Evolutionary conservation across 371 early-diverging fungal species (phyloP).

Genomic region (Syncephalastrum racemosum): DNA sequence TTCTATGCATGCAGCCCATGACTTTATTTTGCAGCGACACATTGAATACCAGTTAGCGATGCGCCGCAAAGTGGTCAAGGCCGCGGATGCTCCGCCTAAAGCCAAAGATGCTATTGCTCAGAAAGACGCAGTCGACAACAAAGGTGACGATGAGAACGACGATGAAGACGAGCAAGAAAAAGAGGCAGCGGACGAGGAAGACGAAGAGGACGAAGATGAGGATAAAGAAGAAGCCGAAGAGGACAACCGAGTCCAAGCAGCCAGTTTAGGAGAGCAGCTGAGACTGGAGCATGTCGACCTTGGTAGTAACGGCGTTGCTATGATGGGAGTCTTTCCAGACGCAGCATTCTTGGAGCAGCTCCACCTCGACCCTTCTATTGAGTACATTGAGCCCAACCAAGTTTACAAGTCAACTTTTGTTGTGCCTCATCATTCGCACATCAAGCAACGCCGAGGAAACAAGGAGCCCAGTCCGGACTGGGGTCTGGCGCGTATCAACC

Average conservation of each 20-base stretch:
- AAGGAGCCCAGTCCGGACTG: conserved; percentile 14
- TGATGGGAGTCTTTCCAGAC: conserved; percentile 18
- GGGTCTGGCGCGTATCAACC: conserved; percentile 20
- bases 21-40: conserved; percentile 9
- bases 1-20: conserved; percentile 5
- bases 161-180: conserved; percentile 6
- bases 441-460: not conserved
- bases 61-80: not conserved
- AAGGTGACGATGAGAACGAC: conserved; percentile 3
- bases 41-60: not conserved
- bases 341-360: conserved; percentile 14
- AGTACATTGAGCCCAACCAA: conserved; percentile 23
- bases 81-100: too few relatives aligned
- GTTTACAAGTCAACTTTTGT: conserved; percentile 14
- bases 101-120: not conserved
- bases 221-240: conserved; percentile 3
- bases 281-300: conserved; percentile 14
- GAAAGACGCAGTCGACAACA: not conserved
- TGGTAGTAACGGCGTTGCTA: conserved; percentile 10
- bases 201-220: not conserved
- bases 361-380: conserved; percentile 10
- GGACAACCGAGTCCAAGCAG: not conserved
- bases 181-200: not conserved
- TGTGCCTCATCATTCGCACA: conserved; percentile 3
- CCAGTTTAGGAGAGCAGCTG: conserved; percentile 10